Base-by-base conservation (phyloP, 2,329 filamentous ascomycete genomes). In the Arthrobotrys megalospora region DNA sequence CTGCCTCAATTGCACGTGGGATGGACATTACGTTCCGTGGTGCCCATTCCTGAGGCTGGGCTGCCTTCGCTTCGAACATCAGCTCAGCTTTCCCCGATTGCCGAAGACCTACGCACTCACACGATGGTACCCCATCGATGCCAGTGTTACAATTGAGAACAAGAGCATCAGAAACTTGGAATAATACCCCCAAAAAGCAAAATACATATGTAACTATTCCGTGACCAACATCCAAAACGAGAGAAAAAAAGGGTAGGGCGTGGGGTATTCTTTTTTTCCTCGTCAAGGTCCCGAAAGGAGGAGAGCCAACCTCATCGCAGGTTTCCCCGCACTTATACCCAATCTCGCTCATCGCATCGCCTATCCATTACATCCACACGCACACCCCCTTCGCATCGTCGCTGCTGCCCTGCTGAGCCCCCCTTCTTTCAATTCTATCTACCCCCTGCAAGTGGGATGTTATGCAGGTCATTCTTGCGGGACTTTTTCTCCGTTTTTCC, bases 301-400 rank as follows among this genome's bases (percentile, higher is more conserved):
- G n/a, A 24, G 7, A 11, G 21, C 55, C 55, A 60, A 60, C 55
- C 50, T 43, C 52, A 41, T 52, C 34, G 47, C 50, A 16, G 10
- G 50, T 71, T 71, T 71, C 67, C 67, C 67, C 67, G 67, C 67
- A 71, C 67, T 71, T 71, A 71, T 71, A 71, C 67, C 55, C 67
- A 71, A 71, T 71, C 53, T 55, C 55, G 55, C 55, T 58, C 52
- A 58, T 58, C 55, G 34, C 55, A 60, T 60, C 36, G 55, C 55
- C 34, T 16, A 48, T 48, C 45, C 45, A 12, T 48, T 48, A 48
- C 45, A 48, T 12, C 12, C 55, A 36, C 28, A 19, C 52, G 16
- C 47, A 6, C 32, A 36, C 52, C 32, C 52, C 52, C 16, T 41
- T 60, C 55, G 55, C 55, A 43, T 43, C 55, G 21, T 60, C 55